phyloP scores from a whole-genome alignment of 106 monocot species.

The Dendrobium chrysotoxum region DNA sequence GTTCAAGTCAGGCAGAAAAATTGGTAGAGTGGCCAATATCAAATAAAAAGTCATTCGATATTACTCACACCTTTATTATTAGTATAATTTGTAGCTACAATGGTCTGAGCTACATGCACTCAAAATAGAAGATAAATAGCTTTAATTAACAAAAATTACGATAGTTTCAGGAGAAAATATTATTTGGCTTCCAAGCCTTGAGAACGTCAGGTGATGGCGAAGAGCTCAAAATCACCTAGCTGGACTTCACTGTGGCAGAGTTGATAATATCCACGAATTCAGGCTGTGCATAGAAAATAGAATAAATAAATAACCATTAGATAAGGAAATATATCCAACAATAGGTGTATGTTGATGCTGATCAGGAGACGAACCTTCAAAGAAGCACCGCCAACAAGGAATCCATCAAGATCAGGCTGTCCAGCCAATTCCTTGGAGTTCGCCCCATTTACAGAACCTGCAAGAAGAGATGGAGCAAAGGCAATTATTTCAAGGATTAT shows the following conservation, averaged over 20 bases:
- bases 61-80: not conserved
- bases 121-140: not conserved
- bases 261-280: constrained; percentile 89
- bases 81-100: not conserved
- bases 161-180: not conserved
- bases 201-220: too few relatives aligned
- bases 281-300: constrained; percentile 29
- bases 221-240: not conserved
- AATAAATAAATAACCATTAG: not conserved
- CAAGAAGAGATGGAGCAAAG: not conserved
- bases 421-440: constrained; percentile 60
- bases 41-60: not conserved
- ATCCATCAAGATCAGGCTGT: constrained; percentile 73
- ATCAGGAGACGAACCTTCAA: constrained; percentile 41
- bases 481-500: not conserved
- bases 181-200: not conserved
- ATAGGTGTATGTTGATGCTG: not conserved
- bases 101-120: not conserved
- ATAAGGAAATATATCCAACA: not conserved
- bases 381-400: constrained; percentile 80
- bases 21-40: not conserved
- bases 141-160: not conserved
- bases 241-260: constrained; percentile 52
- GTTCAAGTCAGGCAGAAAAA: too few relatives aligned
- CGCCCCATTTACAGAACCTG: constrained; percentile 73